A percentile compares a stretch with the other conserved stretches of the same genome.
These are phyloP conservation scores for Hansfordia pulvinata DNA, from an alignment of 2,329 filamentous ascomycete genomes.

Conservation along the genomic window DNA sequence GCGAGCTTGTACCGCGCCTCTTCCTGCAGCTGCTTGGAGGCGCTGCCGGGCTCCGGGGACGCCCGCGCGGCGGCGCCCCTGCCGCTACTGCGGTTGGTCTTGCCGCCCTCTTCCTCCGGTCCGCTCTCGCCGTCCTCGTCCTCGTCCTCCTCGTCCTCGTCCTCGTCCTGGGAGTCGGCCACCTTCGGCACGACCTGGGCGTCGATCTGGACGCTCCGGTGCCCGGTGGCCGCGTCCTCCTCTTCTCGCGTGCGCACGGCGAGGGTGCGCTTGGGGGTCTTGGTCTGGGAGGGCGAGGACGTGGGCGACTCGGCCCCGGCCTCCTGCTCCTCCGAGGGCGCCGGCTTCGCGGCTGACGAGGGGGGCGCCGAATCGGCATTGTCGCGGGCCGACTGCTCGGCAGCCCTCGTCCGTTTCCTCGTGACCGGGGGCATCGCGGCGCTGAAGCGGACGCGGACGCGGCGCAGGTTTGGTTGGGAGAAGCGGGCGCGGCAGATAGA, in stretches of 20 bases:
- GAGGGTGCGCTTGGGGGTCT: constrained; percentile 10
- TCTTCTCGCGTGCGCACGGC: constrained; percentile 11
- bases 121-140: not conserved
- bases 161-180: constrained; percentile 11
- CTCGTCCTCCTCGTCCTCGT: too few species aligned
- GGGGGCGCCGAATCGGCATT: too few species aligned
- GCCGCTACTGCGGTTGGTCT: constrained; percentile 3
- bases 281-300: too few species aligned
- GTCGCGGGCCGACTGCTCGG: not conserved
- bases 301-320: not conserved
- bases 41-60: constrained; percentile 11
- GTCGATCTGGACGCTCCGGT: constrained; percentile 8
- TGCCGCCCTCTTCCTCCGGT: constrained; percentile 1
- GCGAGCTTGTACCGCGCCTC: constrained; percentile 15
- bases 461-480: too few species aligned
- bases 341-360: too few species aligned
- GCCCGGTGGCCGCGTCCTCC: constrained; percentile 3
- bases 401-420: not conserved
- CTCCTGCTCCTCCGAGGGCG: not conserved
- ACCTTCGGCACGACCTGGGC: constrained; percentile 11
- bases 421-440: not conserved
- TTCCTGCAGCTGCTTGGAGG: constrained; percentile 16
- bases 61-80: too few species aligned
- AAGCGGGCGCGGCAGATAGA: too few species aligned
- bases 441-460: too few species aligned